Evolutionary conservation across 2,329 filamentous ascomycete genomes (phyloP).

Genomic region (Ophiosphaerella herpotricha): DNA sequence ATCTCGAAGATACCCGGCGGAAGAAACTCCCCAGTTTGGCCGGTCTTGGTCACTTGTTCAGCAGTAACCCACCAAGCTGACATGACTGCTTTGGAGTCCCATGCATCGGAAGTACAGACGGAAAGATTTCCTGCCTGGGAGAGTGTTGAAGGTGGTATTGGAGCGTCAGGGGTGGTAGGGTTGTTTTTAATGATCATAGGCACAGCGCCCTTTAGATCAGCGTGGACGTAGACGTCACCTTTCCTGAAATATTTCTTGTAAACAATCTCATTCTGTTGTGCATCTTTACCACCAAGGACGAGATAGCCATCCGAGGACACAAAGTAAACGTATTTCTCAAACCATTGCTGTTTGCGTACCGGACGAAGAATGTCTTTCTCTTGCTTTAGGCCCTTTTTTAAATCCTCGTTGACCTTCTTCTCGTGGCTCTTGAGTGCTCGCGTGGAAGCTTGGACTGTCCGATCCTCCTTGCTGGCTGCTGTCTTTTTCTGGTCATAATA

Average conservation of each 20-base stretch:
- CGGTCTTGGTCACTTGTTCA: conserved; percentile 87
- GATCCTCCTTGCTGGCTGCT: conserved; percentile 84
- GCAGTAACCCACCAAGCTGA: conserved; percentile 94
- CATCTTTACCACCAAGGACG: conserved; percentile 85
- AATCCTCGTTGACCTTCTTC: conserved; percentile 81
- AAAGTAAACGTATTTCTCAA: conserved; percentile 96
- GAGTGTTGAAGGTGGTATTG: conserved; percentile 88
- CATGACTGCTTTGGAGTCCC: conserved; percentile 97
- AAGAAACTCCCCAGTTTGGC: conserved; percentile 78
- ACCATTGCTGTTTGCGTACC: conserved; percentile 86
- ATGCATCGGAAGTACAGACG: conserved; percentile 84
- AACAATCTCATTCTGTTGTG: conserved; percentile 88
- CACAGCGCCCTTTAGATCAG: conserved; percentile 82
- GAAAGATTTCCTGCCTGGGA: conserved; percentile 86
- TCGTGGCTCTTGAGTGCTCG: conserved; percentile 88
- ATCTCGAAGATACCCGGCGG: conserved; percentile 79
- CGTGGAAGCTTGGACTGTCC: conserved; percentile 78
- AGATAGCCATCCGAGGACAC: conserved; percentile 94
- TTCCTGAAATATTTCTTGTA: conserved; percentile 85
- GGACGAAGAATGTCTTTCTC: conserved; percentile 87
- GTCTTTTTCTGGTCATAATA: conserved; percentile 90
- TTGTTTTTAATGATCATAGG: conserved; percentile 92
- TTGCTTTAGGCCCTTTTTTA: conserved; percentile 86
- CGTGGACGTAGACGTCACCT: conserved; percentile 90
- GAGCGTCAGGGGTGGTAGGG: conserved; percentile 73